Conservation (phyloP, 202 grass and related monocot genomes). For the Panicum hallii region DNA sequence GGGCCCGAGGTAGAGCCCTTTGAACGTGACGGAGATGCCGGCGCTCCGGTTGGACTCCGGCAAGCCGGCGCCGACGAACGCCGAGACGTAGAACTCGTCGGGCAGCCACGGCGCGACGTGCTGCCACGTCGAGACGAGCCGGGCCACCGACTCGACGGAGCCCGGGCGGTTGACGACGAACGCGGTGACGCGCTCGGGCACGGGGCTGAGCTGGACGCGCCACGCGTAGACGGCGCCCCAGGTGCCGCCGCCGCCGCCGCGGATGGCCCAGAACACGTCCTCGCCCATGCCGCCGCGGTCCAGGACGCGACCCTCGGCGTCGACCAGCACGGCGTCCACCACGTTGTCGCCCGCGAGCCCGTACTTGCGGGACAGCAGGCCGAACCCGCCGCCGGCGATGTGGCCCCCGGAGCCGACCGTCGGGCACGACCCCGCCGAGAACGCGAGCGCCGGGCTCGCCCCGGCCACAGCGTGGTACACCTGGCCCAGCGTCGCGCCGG, state of each 20-base stretch:
- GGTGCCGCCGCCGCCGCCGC: slow-evolving; percentile 73
- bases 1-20: slow-evolving; percentile 67
- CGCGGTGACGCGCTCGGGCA: slow-evolving; percentile 60
- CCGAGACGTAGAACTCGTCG: slow-evolving; percentile 78
- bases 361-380: slow-evolving; percentile 71
- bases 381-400: slow-evolving; percentile 85
- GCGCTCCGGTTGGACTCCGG: slow-evolving; percentile 42
- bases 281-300: slow-evolving; percentile 62
- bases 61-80: slow-evolving; percentile 61
- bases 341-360: slow-evolving; percentile 72
- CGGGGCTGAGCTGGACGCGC: slow-evolving; percentile 51
- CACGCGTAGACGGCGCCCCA: slow-evolving; percentile 79
- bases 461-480: slow-evolving; percentile 60
- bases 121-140: slow-evolving; percentile 72
- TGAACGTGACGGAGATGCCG: slow-evolving; percentile 76
- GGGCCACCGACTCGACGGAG: slow-evolving; percentile 20
- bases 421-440: slow-evolving; percentile 75
- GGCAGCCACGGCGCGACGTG: slow-evolving; percentile 62
- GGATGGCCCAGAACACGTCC: slow-evolving; percentile 88
- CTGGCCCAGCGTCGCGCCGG: slow-evolving; percentile 79
- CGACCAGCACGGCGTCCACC: slow-evolving; percentile 68
- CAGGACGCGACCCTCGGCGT: slow-evolving; percentile 51
- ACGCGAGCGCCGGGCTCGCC: slow-evolving; percentile 48
- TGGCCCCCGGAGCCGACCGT: slow-evolving; percentile 79
- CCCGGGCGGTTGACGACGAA: slow-evolving; percentile 55